These are phyloP conservation scores for Flaveria linearis DNA, from an alignment of 129 eudicot species.

Conservation along the genomic window DNA sequence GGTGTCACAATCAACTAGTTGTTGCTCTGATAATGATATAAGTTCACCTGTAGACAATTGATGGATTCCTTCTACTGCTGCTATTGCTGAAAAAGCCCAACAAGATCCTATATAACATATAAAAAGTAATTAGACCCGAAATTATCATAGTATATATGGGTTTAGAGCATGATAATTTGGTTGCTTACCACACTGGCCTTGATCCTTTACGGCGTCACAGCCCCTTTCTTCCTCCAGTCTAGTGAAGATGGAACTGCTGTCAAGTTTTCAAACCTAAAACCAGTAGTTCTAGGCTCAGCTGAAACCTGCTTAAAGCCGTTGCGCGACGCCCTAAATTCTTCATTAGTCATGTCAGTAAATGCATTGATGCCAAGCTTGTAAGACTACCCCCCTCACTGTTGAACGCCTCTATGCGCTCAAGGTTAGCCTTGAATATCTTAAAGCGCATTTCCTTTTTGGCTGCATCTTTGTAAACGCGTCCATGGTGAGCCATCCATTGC, in stretches of 20 bases:
- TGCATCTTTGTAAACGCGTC: constrained; percentile 30
- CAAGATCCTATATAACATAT: constrained; percentile 20
- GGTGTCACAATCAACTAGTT: constrained; percentile 32
- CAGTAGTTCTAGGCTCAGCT: background rate
- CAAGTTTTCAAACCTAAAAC: constrained; percentile 18
- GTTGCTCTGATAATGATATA: constrained; percentile 33
- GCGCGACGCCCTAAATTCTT: constrained; percentile 26
- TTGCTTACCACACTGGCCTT: constrained; percentile 34
- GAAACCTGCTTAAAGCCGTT: constrained; percentile 20
- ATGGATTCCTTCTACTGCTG: constrained; percentile 26
- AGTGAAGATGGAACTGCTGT: constrained; percentile 4
- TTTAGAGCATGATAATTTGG: background rate
- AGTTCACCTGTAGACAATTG: constrained; percentile 19
- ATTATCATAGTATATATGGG: no score
- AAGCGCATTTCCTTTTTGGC: constrained; percentile 23
- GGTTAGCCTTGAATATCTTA: constrained; percentile 24
- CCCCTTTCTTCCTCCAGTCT: constrained; percentile 35
- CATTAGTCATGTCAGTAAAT: constrained; percentile 31
- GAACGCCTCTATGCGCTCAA: constrained; percentile 27
- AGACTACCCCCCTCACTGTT: constrained; percentile 10
- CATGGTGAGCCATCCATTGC: constrained; percentile 29
- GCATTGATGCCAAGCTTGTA: constrained; percentile 27
- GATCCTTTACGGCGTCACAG: constrained; percentile 33
- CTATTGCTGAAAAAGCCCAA: constrained; percentile 34
- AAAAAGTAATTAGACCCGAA: background rate